Conservation (phyloP, 176 grass and related monocot species). For the Eragrostis nindensis region DNA sequence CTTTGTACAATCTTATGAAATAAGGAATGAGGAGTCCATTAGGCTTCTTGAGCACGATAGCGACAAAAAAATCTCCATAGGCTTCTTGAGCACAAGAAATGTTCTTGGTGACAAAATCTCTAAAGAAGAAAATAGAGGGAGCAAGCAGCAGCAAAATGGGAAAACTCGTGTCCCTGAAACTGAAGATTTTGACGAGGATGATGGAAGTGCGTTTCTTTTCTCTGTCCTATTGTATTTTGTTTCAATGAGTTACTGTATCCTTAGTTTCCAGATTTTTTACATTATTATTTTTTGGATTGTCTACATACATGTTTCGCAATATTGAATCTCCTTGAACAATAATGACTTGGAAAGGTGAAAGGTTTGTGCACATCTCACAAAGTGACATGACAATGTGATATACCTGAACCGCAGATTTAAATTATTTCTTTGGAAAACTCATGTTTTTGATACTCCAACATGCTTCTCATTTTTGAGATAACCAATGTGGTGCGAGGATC, state of each 20-base stretch:
- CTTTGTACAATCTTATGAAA: conserved; percentile 84
- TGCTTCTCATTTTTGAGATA: background rate
- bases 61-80: conserved; percentile 88
- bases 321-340: background rate
- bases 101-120: too few species aligned
- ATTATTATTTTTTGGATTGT: too few species aligned
- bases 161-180: conserved; percentile 64
- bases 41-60: conserved; percentile 81
- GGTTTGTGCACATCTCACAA: background rate
- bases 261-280: too few species aligned
- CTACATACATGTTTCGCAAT: too few species aligned
- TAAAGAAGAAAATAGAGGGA: conserved; percentile 75
- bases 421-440: too few species aligned
- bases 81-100: too few species aligned
- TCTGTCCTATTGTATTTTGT: conserved; percentile 3
- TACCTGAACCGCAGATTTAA: too few species aligned
- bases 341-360: conserved; percentile 34
- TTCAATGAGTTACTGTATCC: too few species aligned
- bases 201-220: conserved; percentile 57
- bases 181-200: conserved; percentile 75
- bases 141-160: conserved; percentile 49
- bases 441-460: background rate
- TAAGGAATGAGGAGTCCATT: conserved; percentile 77
- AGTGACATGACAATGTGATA: conserved; percentile 8
- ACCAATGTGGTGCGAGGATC: background rate